phyloP scores from a whole-genome alignment of 2,329 filamentous ascomycete species.

The Phoma sp. region DNA sequence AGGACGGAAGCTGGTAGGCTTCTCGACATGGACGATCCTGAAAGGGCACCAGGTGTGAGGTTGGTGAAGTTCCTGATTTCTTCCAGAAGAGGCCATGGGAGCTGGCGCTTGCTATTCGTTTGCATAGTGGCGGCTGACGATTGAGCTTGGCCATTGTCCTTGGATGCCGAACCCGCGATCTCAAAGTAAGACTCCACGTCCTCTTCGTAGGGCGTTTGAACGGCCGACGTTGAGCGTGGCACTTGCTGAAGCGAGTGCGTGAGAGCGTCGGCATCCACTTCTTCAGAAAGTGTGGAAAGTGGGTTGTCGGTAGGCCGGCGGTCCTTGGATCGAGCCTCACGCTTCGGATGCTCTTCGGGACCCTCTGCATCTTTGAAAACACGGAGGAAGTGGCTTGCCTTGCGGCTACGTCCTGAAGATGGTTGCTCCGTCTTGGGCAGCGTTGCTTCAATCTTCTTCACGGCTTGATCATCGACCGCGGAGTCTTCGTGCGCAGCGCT shows the following conservation, averaged over 20 bases:
- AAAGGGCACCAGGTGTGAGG: conserved; percentile 55
- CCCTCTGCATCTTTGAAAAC: conserved; percentile 69
- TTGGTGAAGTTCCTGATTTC: conserved; percentile 64
- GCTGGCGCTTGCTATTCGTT: conserved; percentile 19
- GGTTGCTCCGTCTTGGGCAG: conserved; percentile 63
- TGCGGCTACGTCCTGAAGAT: conserved; percentile 65
- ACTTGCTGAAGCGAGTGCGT: conserved; percentile 27
- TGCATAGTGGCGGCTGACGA: neutral
- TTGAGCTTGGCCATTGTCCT: conserved; percentile 9
- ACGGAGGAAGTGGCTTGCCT: conserved; percentile 70
- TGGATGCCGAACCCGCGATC: conserved; percentile 12
- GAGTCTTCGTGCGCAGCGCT: conserved; percentile 47
- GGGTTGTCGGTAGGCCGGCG: conserved; percentile 42
- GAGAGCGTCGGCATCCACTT: conserved; percentile 24
- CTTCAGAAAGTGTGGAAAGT: conserved; percentile 32
- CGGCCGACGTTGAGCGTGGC: conserved; percentile 34
- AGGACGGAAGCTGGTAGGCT: conserved; percentile 51
- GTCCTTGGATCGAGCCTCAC: conserved; percentile 53
- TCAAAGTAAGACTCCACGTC: conserved; percentile 39
- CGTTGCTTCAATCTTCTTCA: conserved; percentile 69
- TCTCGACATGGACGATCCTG: conserved; percentile 60
- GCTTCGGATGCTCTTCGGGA: conserved; percentile 59
- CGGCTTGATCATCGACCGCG: conserved; percentile 57
- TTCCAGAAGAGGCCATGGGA: conserved; percentile 61
- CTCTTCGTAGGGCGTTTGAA: conserved; percentile 33